Conservation (phyloP, 345 rosid genomes). For the Acer yangbiense region DNA sequence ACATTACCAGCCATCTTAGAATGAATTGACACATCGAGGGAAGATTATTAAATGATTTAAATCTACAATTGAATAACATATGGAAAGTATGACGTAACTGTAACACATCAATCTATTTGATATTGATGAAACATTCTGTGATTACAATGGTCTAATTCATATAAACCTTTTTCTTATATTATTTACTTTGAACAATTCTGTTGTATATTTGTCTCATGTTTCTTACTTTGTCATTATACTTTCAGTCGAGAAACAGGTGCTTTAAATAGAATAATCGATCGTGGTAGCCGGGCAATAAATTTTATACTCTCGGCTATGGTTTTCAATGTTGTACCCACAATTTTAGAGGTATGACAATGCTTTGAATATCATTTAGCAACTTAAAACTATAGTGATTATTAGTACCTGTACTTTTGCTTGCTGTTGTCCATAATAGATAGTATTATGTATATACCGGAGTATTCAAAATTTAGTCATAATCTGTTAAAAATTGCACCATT, state of each 20-base stretch:
- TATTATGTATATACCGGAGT: not conserved
- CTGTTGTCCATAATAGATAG: slow-evolving; percentile 4
- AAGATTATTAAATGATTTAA: not conserved
- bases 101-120: not conserved
- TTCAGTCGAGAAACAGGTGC: slow-evolving; percentile 98
- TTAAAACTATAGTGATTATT: slow-evolving; percentile 3
- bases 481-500: not conserved
- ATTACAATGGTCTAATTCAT: no score
- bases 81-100: not conserved
- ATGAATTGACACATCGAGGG: not conserved
- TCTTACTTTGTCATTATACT: slow-evolving; percentile 26
- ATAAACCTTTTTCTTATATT: not conserved
- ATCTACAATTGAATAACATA: not conserved
- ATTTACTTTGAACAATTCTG: not conserved
- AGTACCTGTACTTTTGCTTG: not conserved
- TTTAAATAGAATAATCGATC: slow-evolving; percentile 88
- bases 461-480: slow-evolving; percentile 17
- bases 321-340: slow-evolving; percentile 91
- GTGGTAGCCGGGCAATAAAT: slow-evolving; percentile 99
- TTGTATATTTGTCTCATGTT: slow-evolving; percentile 16
- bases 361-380: slow-evolving; percentile 18
- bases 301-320: slow-evolving; percentile 94
- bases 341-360: slow-evolving; percentile 74
- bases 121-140: not conserved
- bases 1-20: not conserved